A percentile compares a stretch with the other conserved stretches of the same genome.
Conservation (phyloP, 495 filamentous ascomycete species). For the Neurospora sp. region DNA sequence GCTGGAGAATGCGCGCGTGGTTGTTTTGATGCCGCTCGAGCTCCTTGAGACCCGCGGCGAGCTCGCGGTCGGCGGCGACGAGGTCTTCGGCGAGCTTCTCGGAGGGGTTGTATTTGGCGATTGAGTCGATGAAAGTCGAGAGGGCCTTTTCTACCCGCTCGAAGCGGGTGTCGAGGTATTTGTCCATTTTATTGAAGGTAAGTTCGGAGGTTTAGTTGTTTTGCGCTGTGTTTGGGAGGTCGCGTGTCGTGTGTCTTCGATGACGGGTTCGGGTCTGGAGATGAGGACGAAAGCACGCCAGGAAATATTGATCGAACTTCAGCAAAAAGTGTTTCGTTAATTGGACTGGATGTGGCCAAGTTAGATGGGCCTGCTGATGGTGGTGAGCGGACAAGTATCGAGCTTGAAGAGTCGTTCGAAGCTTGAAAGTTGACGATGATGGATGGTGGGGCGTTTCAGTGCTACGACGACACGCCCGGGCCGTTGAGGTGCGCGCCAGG, state of each 20-base stretch:
- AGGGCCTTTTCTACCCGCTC: constrained; percentile 60
- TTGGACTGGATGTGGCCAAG: no score
- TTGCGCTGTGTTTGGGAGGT: neutral
- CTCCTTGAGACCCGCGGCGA: constrained; percentile 48
- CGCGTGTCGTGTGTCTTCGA: neutral
- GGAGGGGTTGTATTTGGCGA: constrained; percentile 68
- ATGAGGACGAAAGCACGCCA: neutral
- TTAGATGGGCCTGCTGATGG: no score
- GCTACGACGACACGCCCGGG: neutral
- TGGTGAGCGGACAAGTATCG: neutral
- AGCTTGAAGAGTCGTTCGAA: neutral
- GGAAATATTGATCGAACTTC: neutral
- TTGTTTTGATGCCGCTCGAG: constrained; percentile 62
- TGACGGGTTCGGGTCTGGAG: neutral
- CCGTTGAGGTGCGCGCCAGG: neutral
- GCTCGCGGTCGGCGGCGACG: constrained; percentile 54
- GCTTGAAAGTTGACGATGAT: neutral
- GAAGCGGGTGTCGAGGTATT: constrained; percentile 48
- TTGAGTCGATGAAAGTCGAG: constrained; percentile 57
- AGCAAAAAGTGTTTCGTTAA: neutral
- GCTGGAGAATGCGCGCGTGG: constrained; percentile 48
- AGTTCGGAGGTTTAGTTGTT: neutral
- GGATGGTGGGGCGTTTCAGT: neutral
- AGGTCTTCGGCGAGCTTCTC: constrained; percentile 52
- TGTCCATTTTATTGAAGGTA: constrained; percentile 38